These are phyloP conservation scores for Wickerhamiella shivajii DNA, from an alignment of 805 yeast species.

Conservation along the genomic window DNA sequence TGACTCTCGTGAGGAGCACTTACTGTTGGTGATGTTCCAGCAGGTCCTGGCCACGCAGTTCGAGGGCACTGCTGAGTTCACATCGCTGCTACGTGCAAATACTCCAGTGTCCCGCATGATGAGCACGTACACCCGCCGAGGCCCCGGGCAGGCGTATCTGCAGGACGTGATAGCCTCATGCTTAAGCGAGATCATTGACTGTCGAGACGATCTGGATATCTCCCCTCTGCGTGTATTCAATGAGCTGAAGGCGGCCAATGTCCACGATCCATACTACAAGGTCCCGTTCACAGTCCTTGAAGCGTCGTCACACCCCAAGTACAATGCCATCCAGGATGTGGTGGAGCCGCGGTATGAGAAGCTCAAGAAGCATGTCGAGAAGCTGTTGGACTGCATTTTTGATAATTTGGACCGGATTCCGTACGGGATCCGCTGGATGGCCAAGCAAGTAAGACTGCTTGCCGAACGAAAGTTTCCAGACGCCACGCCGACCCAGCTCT, in stretches of 20 bases:
- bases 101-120: conserved; percentile 29
- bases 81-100: conserved; percentile 26
- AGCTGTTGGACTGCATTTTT: conserved; percentile 38
- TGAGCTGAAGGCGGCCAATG: conserved; percentile 15
- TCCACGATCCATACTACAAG: conserved; percentile 13
- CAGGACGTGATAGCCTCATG: conserved; percentile 21
- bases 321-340: conserved; percentile 17
- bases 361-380: conserved; percentile 17
- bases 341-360: conserved; percentile 19
- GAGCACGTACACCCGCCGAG: conserved; percentile 28
- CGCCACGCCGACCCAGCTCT: conserved; percentile 27
- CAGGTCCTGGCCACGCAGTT: conserved; percentile 26
- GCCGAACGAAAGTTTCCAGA: conserved; percentile 48
- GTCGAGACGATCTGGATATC: conserved; percentile 22
- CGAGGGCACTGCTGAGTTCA: conserved; percentile 24
- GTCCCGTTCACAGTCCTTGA: conserved; percentile 21
- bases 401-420: conserved; percentile 48
- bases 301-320: conserved; percentile 20
- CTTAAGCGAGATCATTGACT: conserved; percentile 20
- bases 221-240: conserved; percentile 24
- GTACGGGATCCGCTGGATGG: conserved; percentile 51
- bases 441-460: conserved; percentile 47
- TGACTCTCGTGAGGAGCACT: conserved; percentile 29
- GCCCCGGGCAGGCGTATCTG: conserved; percentile 28
- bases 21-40: conserved; percentile 27